Evolutionary conservation across 2,329 filamentous ascomycete species (phyloP), one percentile per base, ranked within the genome.

Genomic region (Colletotrichum viniferum): DNA sequence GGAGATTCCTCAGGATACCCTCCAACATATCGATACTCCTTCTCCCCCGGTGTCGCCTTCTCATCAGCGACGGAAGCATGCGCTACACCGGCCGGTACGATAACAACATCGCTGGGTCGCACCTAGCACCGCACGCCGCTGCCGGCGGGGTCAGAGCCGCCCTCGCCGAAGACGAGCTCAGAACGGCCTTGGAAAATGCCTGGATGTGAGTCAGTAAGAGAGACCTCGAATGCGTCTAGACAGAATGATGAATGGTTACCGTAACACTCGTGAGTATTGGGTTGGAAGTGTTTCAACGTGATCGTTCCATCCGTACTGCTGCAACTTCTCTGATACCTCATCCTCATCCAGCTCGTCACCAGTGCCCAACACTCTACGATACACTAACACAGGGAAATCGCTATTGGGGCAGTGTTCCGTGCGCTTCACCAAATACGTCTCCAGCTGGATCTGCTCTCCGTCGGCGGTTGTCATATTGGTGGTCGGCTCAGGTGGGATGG

Each of bases 191-290:
- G 73, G n/a, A 80, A 78, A 16, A 80, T 76, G 4, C 78, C 79
- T 80, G 6, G 21, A 24, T 8, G 52, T 7, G 7, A 7, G 5
- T 65, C 18, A 58, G 21, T 21, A 14, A 24, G 8, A 7, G 21
- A n/a, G 14, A 36, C 10, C 5, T 10, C 10, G 4, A 48, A n/a
- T 9, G 10, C 9, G 0, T n/a, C 28, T n/a, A 0, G 7, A 32
- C 4, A 32, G 6, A 12, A 13, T 61, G 12, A 30, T 9, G 24
- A 4, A 9, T 9, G n/a, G 72, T n/a, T 60, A 77, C 78, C 79
- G 21, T 80, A 80, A 58, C 77, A 80, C 65, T 80, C 79, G 18
- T 79, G 79, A 4, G 71, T 77, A 3, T 80, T 79, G 3, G 78
- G 78, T 13, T 80, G 79, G 63, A 79, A 79, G 36, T 80, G 79